phyloP scores from a whole-genome alignment of 169 alveolate genomes.

The Besnoitia besnoiti region DNA sequence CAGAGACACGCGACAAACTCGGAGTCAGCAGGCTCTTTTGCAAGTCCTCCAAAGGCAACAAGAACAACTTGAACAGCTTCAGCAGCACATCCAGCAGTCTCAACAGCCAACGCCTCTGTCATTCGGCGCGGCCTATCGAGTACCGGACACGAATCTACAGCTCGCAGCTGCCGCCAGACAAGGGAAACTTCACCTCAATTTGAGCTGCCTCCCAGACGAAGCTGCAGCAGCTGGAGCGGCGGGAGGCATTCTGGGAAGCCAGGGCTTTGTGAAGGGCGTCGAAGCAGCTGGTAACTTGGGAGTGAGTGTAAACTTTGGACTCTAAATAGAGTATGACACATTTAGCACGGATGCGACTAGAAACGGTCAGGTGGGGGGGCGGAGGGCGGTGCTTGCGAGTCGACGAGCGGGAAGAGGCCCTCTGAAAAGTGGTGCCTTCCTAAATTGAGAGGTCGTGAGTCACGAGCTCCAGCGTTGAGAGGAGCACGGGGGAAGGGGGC shows the following conservation, averaged over 20 bases:
- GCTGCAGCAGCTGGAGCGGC: constrained; percentile 52
- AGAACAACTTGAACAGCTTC: constrained; percentile 50
- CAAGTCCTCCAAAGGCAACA: constrained; percentile 61
- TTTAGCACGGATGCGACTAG: too few relatives aligned
- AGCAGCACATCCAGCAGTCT: constrained; percentile 59
- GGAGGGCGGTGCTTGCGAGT: too few relatives aligned
- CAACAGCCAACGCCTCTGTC: constrained; percentile 47
- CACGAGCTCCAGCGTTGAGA: too few relatives aligned
- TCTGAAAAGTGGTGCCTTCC: too few relatives aligned
- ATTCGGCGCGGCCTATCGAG: constrained; percentile 60
- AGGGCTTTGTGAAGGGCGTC: constrained; percentile 56
- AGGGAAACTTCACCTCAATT: constrained; percentile 43
- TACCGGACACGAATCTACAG: constrained; percentile 56
- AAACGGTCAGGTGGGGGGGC: too few relatives aligned
- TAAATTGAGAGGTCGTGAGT: too few relatives aligned
- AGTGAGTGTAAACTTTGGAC: constrained; percentile 38
- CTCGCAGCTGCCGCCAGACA: constrained; percentile 55
- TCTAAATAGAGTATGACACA: background rate
- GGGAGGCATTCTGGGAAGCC: constrained; percentile 51
- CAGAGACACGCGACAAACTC: constrained; percentile 12
- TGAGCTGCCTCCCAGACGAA: constrained; percentile 55
- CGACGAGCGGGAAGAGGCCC: too few relatives aligned
- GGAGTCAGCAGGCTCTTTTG: constrained; percentile 42
- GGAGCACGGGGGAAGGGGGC: too few relatives aligned
- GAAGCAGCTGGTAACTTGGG: constrained; percentile 61